These are phyloP conservation scores for Eremothecium sinecaudum DNA, from an alignment of 1,139 yeast species.

Conservation along the genomic window DNA sequence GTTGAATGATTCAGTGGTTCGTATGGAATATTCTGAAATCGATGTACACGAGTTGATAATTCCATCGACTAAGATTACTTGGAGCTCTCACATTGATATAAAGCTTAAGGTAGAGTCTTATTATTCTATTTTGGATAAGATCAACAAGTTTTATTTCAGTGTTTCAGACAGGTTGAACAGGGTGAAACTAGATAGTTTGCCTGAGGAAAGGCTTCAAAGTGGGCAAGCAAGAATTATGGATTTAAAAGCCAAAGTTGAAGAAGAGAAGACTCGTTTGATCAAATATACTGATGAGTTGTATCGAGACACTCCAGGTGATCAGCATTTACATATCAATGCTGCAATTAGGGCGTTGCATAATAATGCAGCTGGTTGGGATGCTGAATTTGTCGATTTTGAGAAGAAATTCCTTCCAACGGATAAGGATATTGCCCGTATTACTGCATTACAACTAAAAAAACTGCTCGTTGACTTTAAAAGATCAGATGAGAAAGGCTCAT, in stretches of 20 bases:
- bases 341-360: slow-evolving; percentile 68
- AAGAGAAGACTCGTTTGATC: slow-evolving; percentile 43
- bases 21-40: slow-evolving; percentile 67
- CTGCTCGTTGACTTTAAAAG: slow-evolving; percentile 47
- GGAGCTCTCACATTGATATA: slow-evolving; percentile 67
- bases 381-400: slow-evolving; percentile 77
- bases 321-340: slow-evolving; percentile 60
- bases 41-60: slow-evolving; percentile 70
- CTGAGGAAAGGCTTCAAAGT: slow-evolving; percentile 60
- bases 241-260: slow-evolving; percentile 44
- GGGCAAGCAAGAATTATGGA: slow-evolving; percentile 54
- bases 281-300: slow-evolving; percentile 46
- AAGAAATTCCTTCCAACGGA: slow-evolving; percentile 76
- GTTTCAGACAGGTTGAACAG: slow-evolving; percentile 62
- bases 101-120: slow-evolving; percentile 58
- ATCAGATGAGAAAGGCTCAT: slow-evolving; percentile 22
- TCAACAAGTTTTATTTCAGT: slow-evolving; percentile 59
- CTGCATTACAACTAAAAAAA: slow-evolving; percentile 77
- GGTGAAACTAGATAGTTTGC: slow-evolving; percentile 69
- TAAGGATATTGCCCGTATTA: slow-evolving; percentile 82
- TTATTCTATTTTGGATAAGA: slow-evolving; percentile 44
- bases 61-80: slow-evolving; percentile 62
- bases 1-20: slow-evolving; percentile 65
- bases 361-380: slow-evolving; percentile 80
- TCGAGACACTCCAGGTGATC: slow-evolving; percentile 48